Evolutionary conservation across 176 grass and related monocot species (phyloP).

Genomic region (barley (Hordeum vulgare)): DNA sequence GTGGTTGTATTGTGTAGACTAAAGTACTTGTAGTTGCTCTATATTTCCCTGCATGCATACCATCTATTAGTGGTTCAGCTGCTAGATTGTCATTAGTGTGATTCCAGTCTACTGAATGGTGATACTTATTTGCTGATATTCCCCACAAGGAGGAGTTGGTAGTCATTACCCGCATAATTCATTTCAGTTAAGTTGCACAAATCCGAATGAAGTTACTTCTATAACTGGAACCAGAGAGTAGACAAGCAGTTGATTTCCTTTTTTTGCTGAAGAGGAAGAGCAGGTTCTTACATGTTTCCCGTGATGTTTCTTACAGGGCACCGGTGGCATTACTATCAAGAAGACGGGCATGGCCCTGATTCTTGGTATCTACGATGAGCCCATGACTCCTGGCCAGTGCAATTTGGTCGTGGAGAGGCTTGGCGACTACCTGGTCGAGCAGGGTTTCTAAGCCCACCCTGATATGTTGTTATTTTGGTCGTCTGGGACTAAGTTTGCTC

Average conservation of each 20-base stretch:
- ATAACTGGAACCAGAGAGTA: too few relatives aligned
- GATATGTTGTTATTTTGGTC: constrained; percentile 38
- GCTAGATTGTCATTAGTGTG: neutral
- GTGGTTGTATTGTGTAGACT: neutral
- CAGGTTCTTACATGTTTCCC: neutral
- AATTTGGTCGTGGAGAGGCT: constrained; percentile 92
- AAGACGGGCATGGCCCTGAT: constrained; percentile 58
- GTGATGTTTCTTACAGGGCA: constrained; percentile 31
- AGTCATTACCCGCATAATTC: neutral
- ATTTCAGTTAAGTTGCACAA: neutral
- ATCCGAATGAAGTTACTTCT: neutral
- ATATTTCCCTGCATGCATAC: neutral
- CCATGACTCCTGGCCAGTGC: constrained; percentile 90
- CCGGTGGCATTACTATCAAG: constrained; percentile 67
- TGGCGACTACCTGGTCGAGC: constrained; percentile 78
- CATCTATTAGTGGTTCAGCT: neutral
- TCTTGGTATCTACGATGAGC: constrained; percentile 84
- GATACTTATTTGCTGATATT: neutral
- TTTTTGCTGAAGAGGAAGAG: neutral
- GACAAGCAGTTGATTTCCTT: neutral
- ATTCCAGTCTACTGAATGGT: neutral
- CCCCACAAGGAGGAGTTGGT: neutral
- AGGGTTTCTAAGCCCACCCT: constrained; percentile 46
- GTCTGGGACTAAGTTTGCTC: constrained; percentile 41
- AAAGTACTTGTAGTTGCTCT: neutral